Conservation (phyloP, 2,329 filamentous ascomycete genomes). For the Fusarium brachygibbosum region DNA sequence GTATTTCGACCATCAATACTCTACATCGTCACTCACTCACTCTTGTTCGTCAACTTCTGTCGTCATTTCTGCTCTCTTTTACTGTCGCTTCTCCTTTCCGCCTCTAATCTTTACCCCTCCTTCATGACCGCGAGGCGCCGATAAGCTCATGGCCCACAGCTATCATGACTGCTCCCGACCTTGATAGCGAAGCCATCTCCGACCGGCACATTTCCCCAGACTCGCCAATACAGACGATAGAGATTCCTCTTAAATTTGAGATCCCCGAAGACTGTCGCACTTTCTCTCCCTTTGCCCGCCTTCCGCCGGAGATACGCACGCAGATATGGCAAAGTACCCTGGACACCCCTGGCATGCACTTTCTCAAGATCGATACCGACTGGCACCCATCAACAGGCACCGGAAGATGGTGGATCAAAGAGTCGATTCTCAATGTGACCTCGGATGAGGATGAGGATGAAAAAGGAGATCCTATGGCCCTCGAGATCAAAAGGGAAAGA, state of each 20-base stretch:
- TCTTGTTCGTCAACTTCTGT: not conserved
- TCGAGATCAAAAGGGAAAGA: constrained; percentile 45
- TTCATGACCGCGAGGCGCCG: constrained; percentile 37
- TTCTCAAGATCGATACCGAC: constrained; percentile 49
- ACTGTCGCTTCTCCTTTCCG: not conserved
- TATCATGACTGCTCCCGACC: constrained; percentile 36
- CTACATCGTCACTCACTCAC: constrained; percentile 21
- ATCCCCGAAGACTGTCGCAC: constrained; percentile 51
- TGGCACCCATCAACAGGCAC: constrained; percentile 23
- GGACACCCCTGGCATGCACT: constrained; percentile 54
- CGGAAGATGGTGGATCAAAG: constrained; percentile 46
- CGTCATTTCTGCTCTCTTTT: not conserved
- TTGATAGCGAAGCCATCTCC: constrained; percentile 14
- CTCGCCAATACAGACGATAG: not conserved
- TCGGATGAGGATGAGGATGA: constrained; percentile 37
- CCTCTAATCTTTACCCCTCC: constrained; percentile 20
- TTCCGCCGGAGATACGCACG: constrained; percentile 55
- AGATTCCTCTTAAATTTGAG: constrained; percentile 49
- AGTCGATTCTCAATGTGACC: constrained; percentile 1
- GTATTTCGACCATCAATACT: constrained; percentile 37
- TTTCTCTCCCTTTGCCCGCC: constrained; percentile 51
- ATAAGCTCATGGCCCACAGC: constrained; percentile 42
- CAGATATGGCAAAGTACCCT: constrained; percentile 54
- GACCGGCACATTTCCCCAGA: not conserved
- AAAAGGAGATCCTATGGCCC: constrained; percentile 40